Evolutionary conservation across 2,329 filamentous ascomycete genomes (phyloP).

Genomic region (Aspergillus latus): DNA sequence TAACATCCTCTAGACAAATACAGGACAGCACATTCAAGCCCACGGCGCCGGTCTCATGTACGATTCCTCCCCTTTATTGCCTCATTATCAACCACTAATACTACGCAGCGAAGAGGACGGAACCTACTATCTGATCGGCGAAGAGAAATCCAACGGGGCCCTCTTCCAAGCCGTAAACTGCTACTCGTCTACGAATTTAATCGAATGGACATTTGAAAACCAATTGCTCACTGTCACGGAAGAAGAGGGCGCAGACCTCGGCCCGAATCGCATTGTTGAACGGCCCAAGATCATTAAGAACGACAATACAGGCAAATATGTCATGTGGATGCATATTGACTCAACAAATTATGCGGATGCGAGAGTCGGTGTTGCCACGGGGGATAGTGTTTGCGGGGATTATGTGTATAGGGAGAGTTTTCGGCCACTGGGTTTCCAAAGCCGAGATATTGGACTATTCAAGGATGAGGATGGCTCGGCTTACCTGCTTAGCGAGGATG

Average conservation of each 20-base stretch:
- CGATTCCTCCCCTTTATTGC: not conserved
- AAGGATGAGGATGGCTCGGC: constrained; percentile 57
- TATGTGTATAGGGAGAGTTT: constrained; percentile 50
- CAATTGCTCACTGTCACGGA: constrained; percentile 56
- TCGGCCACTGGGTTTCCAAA: constrained; percentile 52
- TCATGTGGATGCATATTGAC: constrained; percentile 71
- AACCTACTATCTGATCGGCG: constrained; percentile 67
- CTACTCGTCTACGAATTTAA: constrained; percentile 57
- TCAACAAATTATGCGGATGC: constrained; percentile 61
- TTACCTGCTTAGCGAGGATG: constrained; percentile 65
- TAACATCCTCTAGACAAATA: constrained; percentile 24
- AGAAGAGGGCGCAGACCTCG: constrained; percentile 54
- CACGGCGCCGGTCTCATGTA: constrained; percentile 57
- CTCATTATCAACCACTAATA: not conserved
- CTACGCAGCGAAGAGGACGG: constrained; percentile 51
- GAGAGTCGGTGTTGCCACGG: constrained; percentile 63
- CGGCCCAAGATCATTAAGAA: constrained; percentile 70
- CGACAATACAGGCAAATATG: constrained; percentile 61
- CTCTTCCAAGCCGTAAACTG: constrained; percentile 67
- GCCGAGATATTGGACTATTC: constrained; percentile 61
- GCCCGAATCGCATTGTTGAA: constrained; percentile 63
- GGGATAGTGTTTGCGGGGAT: constrained; percentile 56
- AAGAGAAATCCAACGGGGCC: constrained; percentile 65
- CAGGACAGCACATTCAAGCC: constrained; percentile 61
- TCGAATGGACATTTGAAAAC: constrained; percentile 63